Evolutionary conservation across 345 rosid genomes (phyloP).

Genomic region (Lepidium sativum): DNA sequence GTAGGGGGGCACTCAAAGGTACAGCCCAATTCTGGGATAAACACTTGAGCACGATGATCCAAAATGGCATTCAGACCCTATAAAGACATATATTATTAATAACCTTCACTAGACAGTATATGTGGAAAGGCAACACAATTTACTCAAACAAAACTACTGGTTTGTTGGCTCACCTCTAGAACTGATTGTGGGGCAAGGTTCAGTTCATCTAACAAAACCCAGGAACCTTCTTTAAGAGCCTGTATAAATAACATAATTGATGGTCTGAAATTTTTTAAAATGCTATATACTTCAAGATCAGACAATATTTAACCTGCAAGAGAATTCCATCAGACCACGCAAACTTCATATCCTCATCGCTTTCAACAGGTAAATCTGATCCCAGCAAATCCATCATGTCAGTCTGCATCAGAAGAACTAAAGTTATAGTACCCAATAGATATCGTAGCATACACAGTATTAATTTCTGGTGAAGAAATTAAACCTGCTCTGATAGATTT

Average conservation of each 20-base stretch:
- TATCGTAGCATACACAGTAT: neutral
- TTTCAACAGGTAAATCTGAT: constrained; percentile 85
- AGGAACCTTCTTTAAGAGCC: constrained; percentile 94
- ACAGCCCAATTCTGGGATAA: constrained; percentile 82
- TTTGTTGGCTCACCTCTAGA: constrained; percentile 48
- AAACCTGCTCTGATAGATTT: constrained; percentile 94
- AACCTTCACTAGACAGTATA: neutral
- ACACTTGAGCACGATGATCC: constrained; percentile 95
- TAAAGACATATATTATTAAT: neutral
- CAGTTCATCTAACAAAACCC: constrained; percentile 96
- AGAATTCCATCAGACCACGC: constrained; percentile 97
- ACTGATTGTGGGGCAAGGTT: constrained; percentile 99
- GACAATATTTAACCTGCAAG: constrained; percentile 50
- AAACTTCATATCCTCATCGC: constrained; percentile 83
- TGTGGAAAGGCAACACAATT: neutral
- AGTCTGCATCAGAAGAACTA: constrained; percentile 53
- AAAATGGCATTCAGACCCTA: constrained; percentile 94
- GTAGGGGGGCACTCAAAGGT: constrained; percentile 74
- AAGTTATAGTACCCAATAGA: constrained; percentile 1
- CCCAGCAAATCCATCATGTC: constrained; percentile 99
- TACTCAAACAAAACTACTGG: neutral
- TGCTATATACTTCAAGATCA: neutral
- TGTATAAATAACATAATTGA: constrained; percentile 22
- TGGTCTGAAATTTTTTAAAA: neutral
- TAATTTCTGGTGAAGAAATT: constrained; percentile 9